These are phyloP conservation scores for Hypoxylon sp. DNA, from an alignment of 2,329 filamentous ascomycete species.

Conservation along the genomic window DNA sequence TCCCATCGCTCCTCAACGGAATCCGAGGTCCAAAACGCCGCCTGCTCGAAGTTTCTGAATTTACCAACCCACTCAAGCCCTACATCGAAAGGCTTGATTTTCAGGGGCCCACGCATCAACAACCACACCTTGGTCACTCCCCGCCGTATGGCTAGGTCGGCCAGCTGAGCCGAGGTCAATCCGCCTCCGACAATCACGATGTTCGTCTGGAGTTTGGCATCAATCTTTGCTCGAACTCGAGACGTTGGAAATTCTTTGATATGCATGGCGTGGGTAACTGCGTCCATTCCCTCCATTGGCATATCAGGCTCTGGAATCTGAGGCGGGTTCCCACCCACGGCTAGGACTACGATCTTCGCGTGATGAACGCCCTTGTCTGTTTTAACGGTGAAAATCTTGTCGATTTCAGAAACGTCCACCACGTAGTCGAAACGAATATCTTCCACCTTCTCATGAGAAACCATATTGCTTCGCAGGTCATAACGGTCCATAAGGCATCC, in stretches of 20 bases:
- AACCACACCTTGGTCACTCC: slow-evolving; percentile 79
- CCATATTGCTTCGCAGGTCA: slow-evolving; percentile 66
- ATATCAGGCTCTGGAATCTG: slow-evolving; percentile 60
- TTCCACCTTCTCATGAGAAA: slow-evolving; percentile 72
- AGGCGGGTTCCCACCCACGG: slow-evolving; percentile 77
- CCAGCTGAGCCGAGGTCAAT: slow-evolving; percentile 81
- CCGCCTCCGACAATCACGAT: slow-evolving; percentile 82
- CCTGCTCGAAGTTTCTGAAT: slow-evolving; percentile 83
- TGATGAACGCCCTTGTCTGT: slow-evolving; percentile 70
- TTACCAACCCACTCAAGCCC: slow-evolving; percentile 86
- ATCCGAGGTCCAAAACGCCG: slow-evolving; percentile 83
- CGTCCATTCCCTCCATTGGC: slow-evolving; percentile 53
- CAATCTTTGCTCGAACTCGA: slow-evolving; percentile 68
- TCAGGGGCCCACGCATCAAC: slow-evolving; percentile 72
- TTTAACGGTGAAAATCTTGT: slow-evolving; percentile 75
- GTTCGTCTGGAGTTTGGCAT: slow-evolving; percentile 66
- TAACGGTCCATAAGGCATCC: slow-evolving; percentile 71
- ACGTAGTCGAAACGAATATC: slow-evolving; percentile 73
- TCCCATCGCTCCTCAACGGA: slow-evolving; percentile 77
- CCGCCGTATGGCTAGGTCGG: slow-evolving; percentile 74
- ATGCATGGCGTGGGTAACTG: slow-evolving; percentile 73
- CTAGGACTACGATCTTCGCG: slow-evolving; percentile 76
- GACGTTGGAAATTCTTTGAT: slow-evolving; percentile 71
- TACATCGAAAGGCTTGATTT: slow-evolving; percentile 84
- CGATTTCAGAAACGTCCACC: slow-evolving; percentile 60